Base-by-base conservation (phyloP, 2,329 filamentous ascomycete species). In the Gremmenia infestans region DNA sequence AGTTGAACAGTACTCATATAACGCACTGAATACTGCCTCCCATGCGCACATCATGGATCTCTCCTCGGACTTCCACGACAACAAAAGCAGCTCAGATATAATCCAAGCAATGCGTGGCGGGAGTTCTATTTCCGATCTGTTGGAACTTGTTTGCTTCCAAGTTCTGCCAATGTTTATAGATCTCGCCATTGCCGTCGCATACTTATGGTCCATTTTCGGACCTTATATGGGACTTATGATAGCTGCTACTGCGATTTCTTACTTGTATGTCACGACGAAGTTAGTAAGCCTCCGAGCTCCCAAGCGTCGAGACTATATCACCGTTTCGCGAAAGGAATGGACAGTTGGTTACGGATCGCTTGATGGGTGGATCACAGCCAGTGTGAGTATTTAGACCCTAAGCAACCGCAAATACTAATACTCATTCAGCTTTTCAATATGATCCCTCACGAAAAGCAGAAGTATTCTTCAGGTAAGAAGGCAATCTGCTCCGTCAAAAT, bases 41-140 rank as follows among this genome's bases (percentile, higher is more conserved):
- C 89, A 88, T 66, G 76, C 79, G 55, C 85, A 89, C 56, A 78
- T 89, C 36, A 83, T 90, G 78, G 76, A 74, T n/a, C 74, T 89
- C 0, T 86, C 83, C 0, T 86, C 86, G 72, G 84, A 88, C 58
- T 89, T 88, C 53, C 86, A 90, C 65, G 81, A 82, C 17, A 78
- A 79, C 50, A 86, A 86, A 60, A 78, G 81, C 53, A 84, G 82
- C 1, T 84, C 82, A 1, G 81, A 87, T 58, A 74, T 89, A 0
- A 81, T 84, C 68, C 80, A 82, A 60, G 80, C 83, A 3, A 78
- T 89, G n/a, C 76, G 80, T 50, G 84, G 87, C 62, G 87, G 83
- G 0, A 74, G 78, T 42, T 78, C 82, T 2, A 72, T 89, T 12
- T 80, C 81, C 43, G 74, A 80, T 39, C 70, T 89, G 2, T 72